Evolutionary conservation across 306 rosid genomes (phyloP).

Genomic region (Castanea sativa): DNA sequence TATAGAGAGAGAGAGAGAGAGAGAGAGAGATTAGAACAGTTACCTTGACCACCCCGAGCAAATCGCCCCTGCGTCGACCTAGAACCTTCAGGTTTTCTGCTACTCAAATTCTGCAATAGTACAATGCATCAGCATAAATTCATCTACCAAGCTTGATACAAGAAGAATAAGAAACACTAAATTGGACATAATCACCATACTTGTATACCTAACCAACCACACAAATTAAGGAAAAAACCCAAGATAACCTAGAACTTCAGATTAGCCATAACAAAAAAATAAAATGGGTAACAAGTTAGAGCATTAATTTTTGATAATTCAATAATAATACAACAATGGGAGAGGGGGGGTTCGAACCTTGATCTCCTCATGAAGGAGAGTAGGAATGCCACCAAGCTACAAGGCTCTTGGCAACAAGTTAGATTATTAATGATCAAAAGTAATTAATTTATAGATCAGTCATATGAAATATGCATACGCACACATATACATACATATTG

Average conservation of each 20-base stretch:
- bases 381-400: too few relatives aligned
- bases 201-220: background rate
- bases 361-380: too few relatives aligned
- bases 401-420: too few relatives aligned
- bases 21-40: constrained; percentile 35
- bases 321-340: too few relatives aligned
- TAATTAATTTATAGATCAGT: background rate
- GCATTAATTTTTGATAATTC: background rate
- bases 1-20: background rate
- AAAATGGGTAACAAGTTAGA: background rate
- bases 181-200: background rate
- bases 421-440: background rate
- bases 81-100: constrained; percentile 45
- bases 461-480: background rate
- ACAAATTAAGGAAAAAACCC: background rate
- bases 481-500: too few relatives aligned
- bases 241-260: background rate
- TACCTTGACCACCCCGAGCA: constrained; percentile 61
- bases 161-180: background rate
- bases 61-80: constrained; percentile 51
- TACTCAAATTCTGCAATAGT: constrained; percentile 44
- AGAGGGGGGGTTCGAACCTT: too few relatives aligned
- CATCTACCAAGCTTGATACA: background rate
- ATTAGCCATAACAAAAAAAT: background rate
- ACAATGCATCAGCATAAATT: constrained; percentile 2